A percentile compares a stretch with the other conserved stretches of the same genome.
Evolutionary conservation across 139 green algal genomes (phyloP).

Genomic region (Chlorella sp.): DNA sequence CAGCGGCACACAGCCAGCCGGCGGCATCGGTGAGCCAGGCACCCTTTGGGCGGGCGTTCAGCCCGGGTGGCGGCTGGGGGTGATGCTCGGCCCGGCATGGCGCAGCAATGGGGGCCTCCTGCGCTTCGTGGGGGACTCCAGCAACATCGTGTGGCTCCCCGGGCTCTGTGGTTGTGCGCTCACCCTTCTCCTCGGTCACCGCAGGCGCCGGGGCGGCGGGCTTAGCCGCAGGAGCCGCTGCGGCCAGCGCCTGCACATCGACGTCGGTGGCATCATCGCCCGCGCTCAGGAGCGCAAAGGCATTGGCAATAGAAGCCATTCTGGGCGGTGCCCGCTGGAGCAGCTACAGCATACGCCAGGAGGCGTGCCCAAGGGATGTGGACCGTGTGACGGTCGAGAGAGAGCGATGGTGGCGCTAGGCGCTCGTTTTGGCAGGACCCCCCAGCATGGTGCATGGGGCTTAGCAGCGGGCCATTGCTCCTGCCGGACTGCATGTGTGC

Average conservation of each 20-base stretch:
- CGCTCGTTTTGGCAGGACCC: too few relatives aligned
- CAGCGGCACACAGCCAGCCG: too few relatives aligned
- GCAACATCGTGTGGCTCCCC: background rate
- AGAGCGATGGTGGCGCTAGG: too few relatives aligned
- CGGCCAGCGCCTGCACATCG: slow-evolving; percentile 33
- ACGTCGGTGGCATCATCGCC: slow-evolving; percentile 42
- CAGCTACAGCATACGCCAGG: background rate
- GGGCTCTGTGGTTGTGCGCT: background rate
- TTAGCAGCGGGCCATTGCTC: too few relatives aligned
- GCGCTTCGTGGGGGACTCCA: too few relatives aligned
- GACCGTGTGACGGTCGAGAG: too few relatives aligned
- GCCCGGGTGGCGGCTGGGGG: background rate
- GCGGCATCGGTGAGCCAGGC: too few relatives aligned
- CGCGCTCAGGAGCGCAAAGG: slow-evolving; percentile 38
- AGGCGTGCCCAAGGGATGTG: too few relatives aligned
- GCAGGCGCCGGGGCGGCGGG: background rate
- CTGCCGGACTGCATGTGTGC: too few relatives aligned
- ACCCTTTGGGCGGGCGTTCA: too few relatives aligned
- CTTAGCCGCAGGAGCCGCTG: slow-evolving; percentile 28
- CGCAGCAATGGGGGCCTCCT: too few relatives aligned
- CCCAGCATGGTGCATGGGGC: too few relatives aligned
- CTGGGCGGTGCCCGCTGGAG: background rate
- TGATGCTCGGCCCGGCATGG: slow-evolving; percentile 18
- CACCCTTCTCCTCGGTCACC: slow-evolving; percentile 14
- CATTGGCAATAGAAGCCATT: slow-evolving; percentile 40